Conservation (phyloP, 164 flowering plant genomes). For the Magnolia officinalis region DNA sequence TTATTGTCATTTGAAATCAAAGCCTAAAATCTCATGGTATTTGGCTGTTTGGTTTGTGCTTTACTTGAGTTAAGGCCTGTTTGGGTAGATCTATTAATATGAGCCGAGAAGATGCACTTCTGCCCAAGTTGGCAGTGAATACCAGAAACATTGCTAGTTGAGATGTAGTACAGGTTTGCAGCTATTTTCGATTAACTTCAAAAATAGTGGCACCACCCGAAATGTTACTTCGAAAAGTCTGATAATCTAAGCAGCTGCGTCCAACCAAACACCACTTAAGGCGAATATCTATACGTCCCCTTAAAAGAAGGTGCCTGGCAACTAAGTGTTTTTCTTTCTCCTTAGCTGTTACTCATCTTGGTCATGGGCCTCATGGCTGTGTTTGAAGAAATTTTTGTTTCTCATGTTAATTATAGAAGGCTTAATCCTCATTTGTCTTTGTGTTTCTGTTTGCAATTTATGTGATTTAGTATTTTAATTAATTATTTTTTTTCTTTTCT, state of each 20-base stretch:
- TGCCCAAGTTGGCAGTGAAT: too few species aligned
- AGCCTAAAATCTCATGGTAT: not conserved
- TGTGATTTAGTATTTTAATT: not conserved
- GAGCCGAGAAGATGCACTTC: too few species aligned
- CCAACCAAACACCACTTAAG: not conserved
- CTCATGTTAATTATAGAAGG: not conserved
- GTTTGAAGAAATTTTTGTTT: not conserved
- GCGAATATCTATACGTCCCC: too few species aligned
- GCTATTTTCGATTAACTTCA: too few species aligned
- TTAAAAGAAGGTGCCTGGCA: not conserved
- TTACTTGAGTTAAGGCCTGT: not conserved
- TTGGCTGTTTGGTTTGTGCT: conserved; percentile 6
- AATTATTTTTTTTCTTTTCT: too few species aligned
- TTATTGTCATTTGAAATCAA: too few species aligned
- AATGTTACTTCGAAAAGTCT: not conserved
- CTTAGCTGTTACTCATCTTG: not conserved
- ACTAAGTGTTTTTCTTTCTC: not conserved
- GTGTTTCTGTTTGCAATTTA: not conserved
- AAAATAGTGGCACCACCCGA: too few species aligned
- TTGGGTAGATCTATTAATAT: too few species aligned
- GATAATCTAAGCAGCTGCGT: not conserved
- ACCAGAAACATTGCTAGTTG: too few species aligned
- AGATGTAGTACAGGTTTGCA: too few species aligned
- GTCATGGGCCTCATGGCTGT: too few species aligned
- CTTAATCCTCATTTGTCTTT: not conserved